Evolutionary conservation across 805 yeast genomes (phyloP), one percentile per base, ranked within the genome.

Genomic region (Yamadazyma nakazawae): DNA sequence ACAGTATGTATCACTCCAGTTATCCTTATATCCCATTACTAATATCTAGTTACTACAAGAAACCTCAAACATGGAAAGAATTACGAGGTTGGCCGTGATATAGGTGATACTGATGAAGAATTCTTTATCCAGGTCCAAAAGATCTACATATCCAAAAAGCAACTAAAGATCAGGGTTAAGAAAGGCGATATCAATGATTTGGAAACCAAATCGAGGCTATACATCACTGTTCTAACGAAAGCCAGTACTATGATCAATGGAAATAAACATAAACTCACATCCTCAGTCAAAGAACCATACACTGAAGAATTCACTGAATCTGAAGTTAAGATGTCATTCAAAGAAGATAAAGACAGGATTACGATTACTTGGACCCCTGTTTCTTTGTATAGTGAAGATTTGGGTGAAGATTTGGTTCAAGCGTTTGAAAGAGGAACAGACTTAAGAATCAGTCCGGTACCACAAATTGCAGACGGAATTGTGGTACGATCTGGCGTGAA

Each of bases 181-280:
- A 6, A 34, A 12, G 36, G 18, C 4, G 41, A 37, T 14, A 18
- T 41, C 5, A 8, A 37, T 11, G 51, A 46, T 13, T n/a, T 34
- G 9, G 17, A 16, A 4, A 5, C 26, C 2, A n/a, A 39, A 13
- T 39, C 56, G 3, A 47, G 44, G 8, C 37, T 52, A n/a, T n/a
- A 12, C 10, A 25, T 53, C 13, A 28, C 36, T 3, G 39, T 50
- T 10, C 19, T 40, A 1, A 38, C 56, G 16, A 43, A 36, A 32
- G 54, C 56, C 1, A 34, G 34, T 17, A 48, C 54, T 1, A 26
- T 31, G 3, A 47, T 53, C n/a, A 50, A 50, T 38, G 54, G 53
- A 9, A 39, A 8, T 1, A 53, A 53, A 25, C 50, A 46, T 21
- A 46, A 48, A 16, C 38, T 47, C 2, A 10, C 40, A 19, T 37